These are phyloP conservation scores for Microcos paniculata DNA, from an alignment of 345 rosid species.

Conservation along the genomic window DNA sequence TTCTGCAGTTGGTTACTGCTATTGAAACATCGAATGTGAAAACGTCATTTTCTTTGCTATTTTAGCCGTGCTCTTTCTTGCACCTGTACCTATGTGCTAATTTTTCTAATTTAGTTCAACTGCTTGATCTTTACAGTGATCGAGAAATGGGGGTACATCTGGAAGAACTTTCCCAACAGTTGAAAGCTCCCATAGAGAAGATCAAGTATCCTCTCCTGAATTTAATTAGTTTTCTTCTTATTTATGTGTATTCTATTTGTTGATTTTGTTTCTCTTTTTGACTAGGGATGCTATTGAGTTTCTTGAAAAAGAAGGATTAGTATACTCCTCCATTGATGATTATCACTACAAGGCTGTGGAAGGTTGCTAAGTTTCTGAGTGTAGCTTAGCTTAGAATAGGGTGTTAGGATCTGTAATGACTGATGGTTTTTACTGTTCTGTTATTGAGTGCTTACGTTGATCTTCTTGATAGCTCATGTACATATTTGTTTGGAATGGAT, in stretches of 20 bases:
- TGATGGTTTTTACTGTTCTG: not conserved
- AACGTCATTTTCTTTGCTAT: not conserved
- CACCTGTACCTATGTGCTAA: too few species aligned
- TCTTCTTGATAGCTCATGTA: too few species aligned
- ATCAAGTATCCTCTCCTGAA: conserved; percentile 52
- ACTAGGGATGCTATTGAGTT: conserved; percentile 65
- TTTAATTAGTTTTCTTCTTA: not conserved
- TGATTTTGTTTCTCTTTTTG: not conserved
- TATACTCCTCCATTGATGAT: conserved; percentile 95
- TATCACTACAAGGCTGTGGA: conserved; percentile 83
- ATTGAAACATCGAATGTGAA: not conserved
- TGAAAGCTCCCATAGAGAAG: conserved; percentile 76
- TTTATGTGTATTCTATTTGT: not conserved
- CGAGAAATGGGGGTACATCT: conserved; percentile 78
- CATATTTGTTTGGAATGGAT: too few species aligned
- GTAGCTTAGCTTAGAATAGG: not conserved
- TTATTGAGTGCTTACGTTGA: not conserved
- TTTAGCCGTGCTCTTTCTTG: too few species aligned
- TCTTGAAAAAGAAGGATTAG: conserved; percentile 85
- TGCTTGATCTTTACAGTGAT: conserved; percentile 44
- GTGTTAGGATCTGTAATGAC: not conserved
- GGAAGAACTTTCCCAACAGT: conserved; percentile 66
- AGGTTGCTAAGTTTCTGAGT: conserved; percentile 28
- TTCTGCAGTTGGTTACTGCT: not conserved
- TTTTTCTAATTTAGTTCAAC: not conserved